These are phyloP conservation scores for Aspergillus spinulosporus DNA, from an alignment of 2,329 filamentous ascomycete genomes.

Conservation along the genomic window DNA sequence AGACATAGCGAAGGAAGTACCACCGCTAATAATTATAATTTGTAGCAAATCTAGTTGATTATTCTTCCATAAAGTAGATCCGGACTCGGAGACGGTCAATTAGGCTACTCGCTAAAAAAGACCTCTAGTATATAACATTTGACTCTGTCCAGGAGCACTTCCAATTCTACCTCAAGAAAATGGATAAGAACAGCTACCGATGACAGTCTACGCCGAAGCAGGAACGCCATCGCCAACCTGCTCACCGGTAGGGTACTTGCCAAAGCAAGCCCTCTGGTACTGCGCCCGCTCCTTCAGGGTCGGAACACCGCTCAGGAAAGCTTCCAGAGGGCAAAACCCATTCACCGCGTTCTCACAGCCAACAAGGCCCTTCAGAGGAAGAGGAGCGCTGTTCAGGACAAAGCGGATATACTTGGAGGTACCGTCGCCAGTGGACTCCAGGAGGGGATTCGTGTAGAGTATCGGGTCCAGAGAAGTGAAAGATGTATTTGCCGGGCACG, in stretches of 20 bases:
- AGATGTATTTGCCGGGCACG: constrained; percentile 40
- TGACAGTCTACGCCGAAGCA: not conserved
- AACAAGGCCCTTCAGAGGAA: constrained; percentile 31
- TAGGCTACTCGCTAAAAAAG: too few relatives aligned
- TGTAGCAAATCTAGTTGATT: too few relatives aligned
- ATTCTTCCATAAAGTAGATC: too few relatives aligned
- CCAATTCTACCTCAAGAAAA: too few relatives aligned
- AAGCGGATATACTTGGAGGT: constrained; percentile 33
- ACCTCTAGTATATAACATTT: too few relatives aligned
- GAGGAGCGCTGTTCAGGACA: constrained; percentile 32
- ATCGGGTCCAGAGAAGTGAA: constrained; percentile 43
- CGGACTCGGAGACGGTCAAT: too few relatives aligned
- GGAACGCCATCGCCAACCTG: constrained; percentile 29
- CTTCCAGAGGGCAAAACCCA: constrained; percentile 33
- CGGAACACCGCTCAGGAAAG: constrained; percentile 28
- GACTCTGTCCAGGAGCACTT: too few relatives aligned
- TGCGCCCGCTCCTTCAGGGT: constrained; percentile 28
- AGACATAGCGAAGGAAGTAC: too few relatives aligned
- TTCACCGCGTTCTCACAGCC: constrained; percentile 28
- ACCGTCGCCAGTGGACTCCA: constrained; percentile 11
- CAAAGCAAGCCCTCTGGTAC: constrained; percentile 35
- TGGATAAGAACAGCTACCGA: too few relatives aligned
- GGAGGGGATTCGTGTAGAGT: constrained; percentile 31
- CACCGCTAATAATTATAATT: too few relatives aligned
- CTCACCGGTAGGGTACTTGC: constrained; percentile 24